A percentile compares a stretch with the other conserved stretches of the same genome.
These are phyloP conservation scores for Crassisporium funariophilum DNA, from an alignment of 768 basidiomycete species.

Conservation along the genomic window DNA sequence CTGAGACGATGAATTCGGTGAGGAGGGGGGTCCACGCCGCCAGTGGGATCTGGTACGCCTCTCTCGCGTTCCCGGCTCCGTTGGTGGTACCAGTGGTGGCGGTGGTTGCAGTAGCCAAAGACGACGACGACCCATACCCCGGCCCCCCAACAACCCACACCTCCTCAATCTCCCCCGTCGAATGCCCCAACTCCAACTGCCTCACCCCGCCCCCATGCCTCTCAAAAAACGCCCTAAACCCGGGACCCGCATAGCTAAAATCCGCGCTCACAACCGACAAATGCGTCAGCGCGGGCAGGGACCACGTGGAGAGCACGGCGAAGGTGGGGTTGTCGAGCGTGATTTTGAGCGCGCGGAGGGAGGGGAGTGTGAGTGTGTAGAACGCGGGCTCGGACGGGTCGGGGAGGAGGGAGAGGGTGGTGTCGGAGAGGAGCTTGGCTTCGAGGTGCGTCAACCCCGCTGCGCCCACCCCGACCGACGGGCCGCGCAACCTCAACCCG, in stretches of 20 bases:
- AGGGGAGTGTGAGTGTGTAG: constrained; percentile 53
- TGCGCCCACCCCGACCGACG: constrained; percentile 1
- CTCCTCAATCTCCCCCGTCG: constrained; percentile 65
- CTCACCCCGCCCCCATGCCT: constrained; percentile 61
- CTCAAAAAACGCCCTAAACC: constrained; percentile 67
- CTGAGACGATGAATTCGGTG: constrained; percentile 69
- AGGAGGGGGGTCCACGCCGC: constrained; percentile 74
- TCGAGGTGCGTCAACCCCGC: constrained; percentile 2
- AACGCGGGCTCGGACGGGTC: constrained; percentile 17
- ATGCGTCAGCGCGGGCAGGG: constrained; percentile 62
- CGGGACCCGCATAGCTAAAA: constrained; percentile 66
- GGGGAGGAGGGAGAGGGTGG: constrained; percentile 10
- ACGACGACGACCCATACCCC: constrained; percentile 23
- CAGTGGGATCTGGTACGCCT: constrained; percentile 41
- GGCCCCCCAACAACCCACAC: constrained; percentile 58
- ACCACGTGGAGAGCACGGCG: constrained; percentile 64
- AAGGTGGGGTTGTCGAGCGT: constrained; percentile 75
- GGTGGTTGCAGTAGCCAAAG: not conserved
- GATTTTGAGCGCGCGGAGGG: constrained; percentile 67
- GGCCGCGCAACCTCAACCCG: not conserved
- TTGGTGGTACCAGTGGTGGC: not conserved
- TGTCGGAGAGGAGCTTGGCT: not conserved
- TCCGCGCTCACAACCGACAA: constrained; percentile 72
- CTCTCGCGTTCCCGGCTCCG: not conserved
- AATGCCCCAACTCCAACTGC: constrained; percentile 76